Evolutionary conservation across 2,329 filamentous ascomycete species (phyloP).

Genomic region (Paracamarosporium sp.): DNA sequence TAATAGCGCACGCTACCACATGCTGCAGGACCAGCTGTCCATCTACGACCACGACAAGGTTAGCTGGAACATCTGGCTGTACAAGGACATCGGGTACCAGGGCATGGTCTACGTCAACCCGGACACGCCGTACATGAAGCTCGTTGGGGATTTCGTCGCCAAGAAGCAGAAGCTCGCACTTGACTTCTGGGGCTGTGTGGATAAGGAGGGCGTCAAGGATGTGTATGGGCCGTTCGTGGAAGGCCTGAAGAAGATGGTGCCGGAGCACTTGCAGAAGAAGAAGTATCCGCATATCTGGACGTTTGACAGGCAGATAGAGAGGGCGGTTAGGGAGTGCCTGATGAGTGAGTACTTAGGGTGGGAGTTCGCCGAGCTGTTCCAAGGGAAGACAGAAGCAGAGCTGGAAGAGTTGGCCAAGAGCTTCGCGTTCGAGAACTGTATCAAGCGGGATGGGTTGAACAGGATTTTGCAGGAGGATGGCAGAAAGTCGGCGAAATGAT

Average conservation of each 20-base stretch:
- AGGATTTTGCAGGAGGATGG: constrained; percentile 4
- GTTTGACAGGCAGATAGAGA: constrained; percentile 13
- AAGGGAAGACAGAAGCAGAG: constrained; percentile 16
- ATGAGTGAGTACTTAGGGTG: constrained; percentile 17
- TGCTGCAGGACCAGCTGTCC: constrained; percentile 16
- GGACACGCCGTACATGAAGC: constrained; percentile 14
- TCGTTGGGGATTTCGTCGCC: constrained; percentile 17
- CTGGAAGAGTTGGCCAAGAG: constrained; percentile 14
- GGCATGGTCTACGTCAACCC: constrained; percentile 21
- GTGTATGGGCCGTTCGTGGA: constrained; percentile 18
- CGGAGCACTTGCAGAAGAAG: constrained; percentile 17
- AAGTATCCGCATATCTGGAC: constrained; percentile 17
- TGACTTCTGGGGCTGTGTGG: constrained; percentile 18
- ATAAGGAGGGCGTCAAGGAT: constrained; percentile 15
- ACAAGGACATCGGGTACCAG: constrained; percentile 23
- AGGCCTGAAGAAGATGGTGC: constrained; percentile 12
- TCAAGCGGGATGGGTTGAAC: constrained; percentile 10
- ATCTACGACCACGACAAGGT: constrained; percentile 18
- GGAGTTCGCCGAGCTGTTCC: constrained; percentile 17
- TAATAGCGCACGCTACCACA: constrained; percentile 10
- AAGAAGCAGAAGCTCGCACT: constrained; percentile 18
- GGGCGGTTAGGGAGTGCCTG: constrained; percentile 14
- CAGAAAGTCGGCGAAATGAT: too few relatives aligned
- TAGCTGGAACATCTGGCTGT: constrained; percentile 22
- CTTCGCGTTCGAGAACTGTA: constrained; percentile 19